Percentiles rank a stretch among this genome's conserved stretches.
These are phyloP conservation scores for Mesotaenium endlicherianum DNA, from an alignment of 139 green algal genomes.

Conservation along the genomic window DNA sequence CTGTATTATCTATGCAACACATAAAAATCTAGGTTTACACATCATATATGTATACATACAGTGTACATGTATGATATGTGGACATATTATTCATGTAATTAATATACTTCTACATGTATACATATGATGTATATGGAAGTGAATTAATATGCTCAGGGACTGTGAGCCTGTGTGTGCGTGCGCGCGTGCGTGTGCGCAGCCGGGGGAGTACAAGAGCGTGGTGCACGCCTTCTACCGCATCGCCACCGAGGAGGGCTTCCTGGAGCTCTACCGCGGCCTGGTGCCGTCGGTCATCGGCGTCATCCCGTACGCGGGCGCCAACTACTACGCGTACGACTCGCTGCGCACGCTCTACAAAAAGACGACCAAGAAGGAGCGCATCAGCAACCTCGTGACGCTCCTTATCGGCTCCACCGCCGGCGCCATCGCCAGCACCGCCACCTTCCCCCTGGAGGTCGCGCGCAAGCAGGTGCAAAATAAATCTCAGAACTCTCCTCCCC, in stretches of 20 bases:
- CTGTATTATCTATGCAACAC: no score
- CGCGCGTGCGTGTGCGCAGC: slow-evolving; percentile 4
- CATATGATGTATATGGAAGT: no score
- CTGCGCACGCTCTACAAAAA: slow-evolving; percentile 35
- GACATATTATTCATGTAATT: no score
- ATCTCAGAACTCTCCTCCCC: neutral
- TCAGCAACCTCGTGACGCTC: slow-evolving; percentile 34
- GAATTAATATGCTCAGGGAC: no score
- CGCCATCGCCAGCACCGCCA: slow-evolving; percentile 32
- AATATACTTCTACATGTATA: no score
- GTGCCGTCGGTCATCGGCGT: slow-evolving; percentile 40
- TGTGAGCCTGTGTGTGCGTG: no score
- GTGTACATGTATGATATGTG: no score
- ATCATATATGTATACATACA: no score
- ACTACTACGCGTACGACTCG: slow-evolving; percentile 49
- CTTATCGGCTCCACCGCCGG: slow-evolving; percentile 34
- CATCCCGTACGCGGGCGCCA: slow-evolving; percentile 41
- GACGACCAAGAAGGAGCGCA: slow-evolving; percentile 34
- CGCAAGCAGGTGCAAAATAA: slow-evolving; percentile 27
- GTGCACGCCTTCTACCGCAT: slow-evolving; percentile 31
- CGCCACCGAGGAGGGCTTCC: slow-evolving; percentile 7
- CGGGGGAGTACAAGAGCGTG: slow-evolving; percentile 8
- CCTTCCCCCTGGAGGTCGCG: slow-evolving; percentile 44
- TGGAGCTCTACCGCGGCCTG: slow-evolving; percentile 34
- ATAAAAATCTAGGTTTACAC: no score